Evolutionary conservation across 805 yeast species (phyloP), one percentile per base, ranked within the genome.

Genomic region (Saturnispora galanensis): DNA sequence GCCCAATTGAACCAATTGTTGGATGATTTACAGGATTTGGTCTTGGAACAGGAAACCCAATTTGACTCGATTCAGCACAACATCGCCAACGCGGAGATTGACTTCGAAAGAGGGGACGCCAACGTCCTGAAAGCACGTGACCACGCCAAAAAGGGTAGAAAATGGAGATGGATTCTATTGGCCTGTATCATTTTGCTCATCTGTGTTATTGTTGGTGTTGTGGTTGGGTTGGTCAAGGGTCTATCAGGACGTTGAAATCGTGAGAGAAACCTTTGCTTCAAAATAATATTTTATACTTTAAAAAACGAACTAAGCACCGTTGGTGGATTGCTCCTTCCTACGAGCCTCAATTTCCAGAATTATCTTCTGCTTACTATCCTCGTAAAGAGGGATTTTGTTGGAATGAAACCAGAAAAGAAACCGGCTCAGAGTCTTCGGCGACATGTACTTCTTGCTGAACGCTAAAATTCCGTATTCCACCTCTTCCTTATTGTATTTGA

Each of bases 1-100:
- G 83, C 85, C 37, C 96, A 88, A 65, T 76, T 89, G 63, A 84
- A 93, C 26, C 93, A 84, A 67, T 76, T 89, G 64, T 85, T 88
- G 70, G 83, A 81, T 57, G 96, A 86, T 62, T 86, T 90, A 93
- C 95, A 88, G 65, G 84, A 85, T 63, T 70, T 90, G 66, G 95
- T 89, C 41, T 83, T 88, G 52, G 95, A 87, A 66, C 96, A 90
- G 68, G 95, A 86, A 63, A 84, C 76, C 52, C 79, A 81, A 47
- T 80, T 90, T 51, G 81, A 80, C 56, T 84, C 78, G 58, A 78
- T 86, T 50, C 86, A 84, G 59, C 76, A 82, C 52, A 80, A 83
- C 55, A 83, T 86, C 47, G 77, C 70, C 48, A 70, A 70, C 43
- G 96, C 95, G 39, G 95, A 84, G 64, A 75, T 73, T 46, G 93